Conservation (phyloP, 2,329 filamentous ascomycete species). For the Alternaria brassicicola region DNA sequence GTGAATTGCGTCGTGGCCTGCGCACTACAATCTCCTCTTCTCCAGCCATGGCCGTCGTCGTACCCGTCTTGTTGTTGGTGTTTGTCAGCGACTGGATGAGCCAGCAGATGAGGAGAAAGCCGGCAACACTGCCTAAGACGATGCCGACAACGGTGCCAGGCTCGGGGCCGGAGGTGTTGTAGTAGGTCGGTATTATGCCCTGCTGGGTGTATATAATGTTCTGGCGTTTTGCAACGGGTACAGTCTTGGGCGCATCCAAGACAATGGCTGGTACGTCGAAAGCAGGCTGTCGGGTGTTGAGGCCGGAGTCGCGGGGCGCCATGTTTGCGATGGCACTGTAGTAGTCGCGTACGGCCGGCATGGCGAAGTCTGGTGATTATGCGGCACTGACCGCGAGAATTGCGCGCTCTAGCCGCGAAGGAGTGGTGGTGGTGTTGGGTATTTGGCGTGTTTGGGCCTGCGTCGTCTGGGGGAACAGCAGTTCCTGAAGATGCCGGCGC, state of each 20-base stretch:
- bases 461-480: constrained; percentile 25
- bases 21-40: constrained; percentile 65
- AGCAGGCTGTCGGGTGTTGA: constrained; percentile 26
- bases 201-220: constrained; percentile 23
- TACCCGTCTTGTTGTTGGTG: constrained; percentile 35
- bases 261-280: constrained; percentile 19
- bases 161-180: constrained; percentile 60
- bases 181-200: constrained; percentile 65
- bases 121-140: constrained; percentile 60
- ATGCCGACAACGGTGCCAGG: constrained; percentile 67
- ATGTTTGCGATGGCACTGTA: constrained; percentile 31
- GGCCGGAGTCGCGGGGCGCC: constrained; percentile 27
- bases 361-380: constrained; percentile 17
- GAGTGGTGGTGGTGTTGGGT: constrained; percentile 9
- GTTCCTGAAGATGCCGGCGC: constrained; percentile 30
- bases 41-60: constrained; percentile 50
- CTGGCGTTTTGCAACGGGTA: constrained; percentile 27
- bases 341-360: constrained; percentile 37
- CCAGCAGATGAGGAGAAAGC: constrained; percentile 61
- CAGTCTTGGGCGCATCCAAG: constrained; percentile 20
- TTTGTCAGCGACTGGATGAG: constrained; percentile 54
- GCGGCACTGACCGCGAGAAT: constrained; percentile 18
- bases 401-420: constrained; percentile 12
- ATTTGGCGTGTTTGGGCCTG: constrained; percentile 11
- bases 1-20: constrained; percentile 36